Percentiles rank a stretch among this genome's conserved stretches.
phyloP scores from a whole-genome alignment of 2,329 filamentous ascomycete species.

The Alternaria consortialis region DNA sequence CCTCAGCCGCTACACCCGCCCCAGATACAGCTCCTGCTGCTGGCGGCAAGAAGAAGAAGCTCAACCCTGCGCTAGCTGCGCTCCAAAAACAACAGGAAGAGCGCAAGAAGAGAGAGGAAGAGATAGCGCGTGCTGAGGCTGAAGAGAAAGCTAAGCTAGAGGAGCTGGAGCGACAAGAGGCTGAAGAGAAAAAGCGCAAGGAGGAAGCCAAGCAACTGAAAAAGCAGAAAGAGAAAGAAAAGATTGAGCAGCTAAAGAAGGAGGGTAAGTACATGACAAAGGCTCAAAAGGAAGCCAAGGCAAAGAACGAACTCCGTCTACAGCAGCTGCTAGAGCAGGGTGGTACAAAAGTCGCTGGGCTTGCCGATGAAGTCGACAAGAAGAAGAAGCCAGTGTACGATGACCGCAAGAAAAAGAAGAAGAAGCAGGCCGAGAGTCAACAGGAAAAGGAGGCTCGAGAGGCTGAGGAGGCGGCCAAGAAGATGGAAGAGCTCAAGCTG shows the following conservation, averaged over 20 bases:
- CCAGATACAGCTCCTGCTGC: slow-evolving; percentile 48
- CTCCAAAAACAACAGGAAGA: slow-evolving; percentile 87
- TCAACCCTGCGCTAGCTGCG: slow-evolving; percentile 75
- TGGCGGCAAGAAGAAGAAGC: slow-evolving; percentile 86
- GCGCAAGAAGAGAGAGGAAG: slow-evolving; percentile 71
- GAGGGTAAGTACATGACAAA: slow-evolving; percentile 88
- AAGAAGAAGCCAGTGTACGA: slow-evolving; percentile 83
- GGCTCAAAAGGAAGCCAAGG: slow-evolving; percentile 83
- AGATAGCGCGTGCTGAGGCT: slow-evolving; percentile 64
- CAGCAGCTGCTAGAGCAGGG: slow-evolving; percentile 86
- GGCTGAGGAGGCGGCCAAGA: slow-evolving; percentile 65
- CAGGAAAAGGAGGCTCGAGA: slow-evolving; percentile 56
- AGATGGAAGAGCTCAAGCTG: slow-evolving; percentile 62
- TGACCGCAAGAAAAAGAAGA: slow-evolving; percentile 81
- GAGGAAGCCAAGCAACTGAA: slow-evolving; percentile 79
- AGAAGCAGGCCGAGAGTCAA: slow-evolving; percentile 67
- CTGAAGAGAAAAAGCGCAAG: slow-evolving; percentile 73
- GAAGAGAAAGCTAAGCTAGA: slow-evolving; percentile 73
- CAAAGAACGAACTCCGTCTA: slow-evolving; percentile 78
- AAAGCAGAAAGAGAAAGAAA: slow-evolving; percentile 88
- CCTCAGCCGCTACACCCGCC: slow-evolving; percentile 39
- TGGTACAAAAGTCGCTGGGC: slow-evolving; percentile 67
- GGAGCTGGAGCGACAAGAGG: slow-evolving; percentile 70
- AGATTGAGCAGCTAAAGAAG: slow-evolving; percentile 85
- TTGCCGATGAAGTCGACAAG: slow-evolving; percentile 69